Evolutionary conservation across 805 yeast genomes (phyloP), one percentile per base, ranked within the genome.

Genomic region (Ogataea methanolica): DNA sequence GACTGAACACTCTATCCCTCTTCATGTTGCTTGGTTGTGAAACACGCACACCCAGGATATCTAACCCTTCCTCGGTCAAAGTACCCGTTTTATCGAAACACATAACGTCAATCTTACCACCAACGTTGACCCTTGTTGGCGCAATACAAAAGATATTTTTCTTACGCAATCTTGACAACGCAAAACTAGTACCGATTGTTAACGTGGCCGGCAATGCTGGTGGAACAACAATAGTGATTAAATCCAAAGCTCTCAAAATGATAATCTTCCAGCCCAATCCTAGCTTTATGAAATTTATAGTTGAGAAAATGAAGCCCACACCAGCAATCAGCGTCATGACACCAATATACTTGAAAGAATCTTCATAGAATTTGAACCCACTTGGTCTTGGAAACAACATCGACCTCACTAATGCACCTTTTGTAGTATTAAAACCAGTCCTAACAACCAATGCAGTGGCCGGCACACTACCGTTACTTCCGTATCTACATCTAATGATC

Each of bases 51-150:
- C 84, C 82, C 58, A 90, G 72, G 3, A 94, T 88, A 63, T 92
- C 98, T 35, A 94, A 72, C 0, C 98, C 98, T 63, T 94, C 99
- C 60, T 94, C 98, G 0, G 99, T 94, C 53, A 94, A 71, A 0
- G 99, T 94, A 3, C 99, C 99, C 0, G 99, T 94, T 62, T 94
- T 94, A 69, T 94, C 99, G 66, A 94, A 94, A 59, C 96, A 90
- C 61, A 89, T 73, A 4, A 88, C 80, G 61, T 92, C 97, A 23
- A 94, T 63, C 57, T 94, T 90, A 9, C 99, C 99, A 34, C 96
- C 97, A n/a, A 94, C 83, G 61, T 94, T 94, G 41, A 95, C 94
- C 50, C 96, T 77, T 1, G 94, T 88, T 2, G 99, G 99, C 2
- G 97, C 82, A 47, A 92, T 92, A 65, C 99, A 94, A 58, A 83